These are phyloP conservation scores for Pycnococcus provasolii DNA, from an alignment of 139 green algal species.

Conservation along the genomic window DNA sequence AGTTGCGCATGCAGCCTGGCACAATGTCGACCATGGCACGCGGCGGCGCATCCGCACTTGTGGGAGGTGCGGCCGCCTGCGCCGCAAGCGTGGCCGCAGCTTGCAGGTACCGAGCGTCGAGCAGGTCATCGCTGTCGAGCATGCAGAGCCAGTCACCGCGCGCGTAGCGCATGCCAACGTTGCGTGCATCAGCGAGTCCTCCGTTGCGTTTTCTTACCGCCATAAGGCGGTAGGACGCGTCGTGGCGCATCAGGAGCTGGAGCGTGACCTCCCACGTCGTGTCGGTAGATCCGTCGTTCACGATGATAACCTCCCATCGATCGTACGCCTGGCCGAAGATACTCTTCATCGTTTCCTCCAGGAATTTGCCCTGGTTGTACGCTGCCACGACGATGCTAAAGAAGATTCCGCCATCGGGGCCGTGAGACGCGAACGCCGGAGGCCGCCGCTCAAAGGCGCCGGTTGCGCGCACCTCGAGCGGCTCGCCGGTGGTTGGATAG, in stretches of 20 bases:
- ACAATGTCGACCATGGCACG: constrained; percentile 11
- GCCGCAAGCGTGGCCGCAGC: constrained; percentile 10
- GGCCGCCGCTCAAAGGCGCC: not conserved
- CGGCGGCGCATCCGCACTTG: not conserved
- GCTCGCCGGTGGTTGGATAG: constrained; percentile 8
- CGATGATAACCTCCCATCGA: constrained; percentile 30
- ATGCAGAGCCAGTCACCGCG: constrained; percentile 32
- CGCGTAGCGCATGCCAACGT: constrained; percentile 24
- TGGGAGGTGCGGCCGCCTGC: constrained; percentile 1
- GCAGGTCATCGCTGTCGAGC: constrained; percentile 33
- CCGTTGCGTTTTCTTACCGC: constrained; percentile 8
- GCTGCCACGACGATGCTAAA: constrained; percentile 33
- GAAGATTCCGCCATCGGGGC: not conserved
- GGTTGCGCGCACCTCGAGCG: not conserved
- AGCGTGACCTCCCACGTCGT: constrained; percentile 19
- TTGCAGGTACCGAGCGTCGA: constrained; percentile 22
- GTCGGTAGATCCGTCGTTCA: constrained; percentile 30
- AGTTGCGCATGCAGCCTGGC: constrained; percentile 30
- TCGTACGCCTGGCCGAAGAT: constrained; percentile 25
- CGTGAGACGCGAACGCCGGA: not conserved
- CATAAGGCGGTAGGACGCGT: too few species aligned
- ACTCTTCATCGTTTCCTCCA: constrained; percentile 28
- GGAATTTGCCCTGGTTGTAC: constrained; percentile 29
- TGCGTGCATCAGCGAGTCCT: constrained; percentile 29
- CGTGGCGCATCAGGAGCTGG: constrained; percentile 11